phyloP scores from a whole-genome alignment of 2,329 filamentous ascomycete genomes.

The Tolypocladium tundrense region DNA sequence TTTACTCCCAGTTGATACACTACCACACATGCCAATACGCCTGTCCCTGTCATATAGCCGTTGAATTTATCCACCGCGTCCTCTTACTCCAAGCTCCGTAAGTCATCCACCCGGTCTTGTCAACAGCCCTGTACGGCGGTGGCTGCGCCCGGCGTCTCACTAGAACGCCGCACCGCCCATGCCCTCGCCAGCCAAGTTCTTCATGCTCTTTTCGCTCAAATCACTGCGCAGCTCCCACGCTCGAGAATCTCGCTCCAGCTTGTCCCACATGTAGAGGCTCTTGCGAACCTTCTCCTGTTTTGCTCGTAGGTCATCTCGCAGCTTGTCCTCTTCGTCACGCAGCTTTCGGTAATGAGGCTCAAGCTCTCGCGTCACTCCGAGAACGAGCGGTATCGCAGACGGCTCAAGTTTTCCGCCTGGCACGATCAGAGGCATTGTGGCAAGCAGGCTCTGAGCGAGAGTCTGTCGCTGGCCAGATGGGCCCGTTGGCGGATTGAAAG shows the following conservation, averaged over 20 bases:
- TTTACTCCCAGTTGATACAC: background rate
- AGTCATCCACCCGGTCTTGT: background rate
- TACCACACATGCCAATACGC: background rate
- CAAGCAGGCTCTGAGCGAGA: slow-evolving; percentile 41
- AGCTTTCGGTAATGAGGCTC: slow-evolving; percentile 44
- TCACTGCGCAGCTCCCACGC: slow-evolving; percentile 46
- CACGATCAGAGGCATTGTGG: slow-evolving; percentile 39
- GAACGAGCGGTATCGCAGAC: slow-evolving; percentile 28
- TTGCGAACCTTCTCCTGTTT: slow-evolving; percentile 46
- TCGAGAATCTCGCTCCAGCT: slow-evolving; percentile 42
- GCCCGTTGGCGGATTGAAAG: slow-evolving; percentile 49
- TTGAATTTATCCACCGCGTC: background rate
- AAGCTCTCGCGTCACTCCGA: slow-evolving; percentile 41
- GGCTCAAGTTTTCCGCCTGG: slow-evolving; percentile 46
- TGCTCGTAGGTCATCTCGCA: slow-evolving; percentile 39
- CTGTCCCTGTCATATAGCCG: background rate
- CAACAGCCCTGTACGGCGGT: background rate
- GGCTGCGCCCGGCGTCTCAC: background rate
- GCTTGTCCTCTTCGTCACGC: slow-evolving; percentile 46
- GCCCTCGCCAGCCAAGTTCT: slow-evolving; percentile 46
- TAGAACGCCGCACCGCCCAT: slow-evolving; percentile 46
- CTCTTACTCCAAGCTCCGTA: background rate
- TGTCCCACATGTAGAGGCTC: slow-evolving; percentile 42
- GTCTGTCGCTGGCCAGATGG: slow-evolving; percentile 34
- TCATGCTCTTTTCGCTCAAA: slow-evolving; percentile 44